These are phyloP conservation scores for Arabidopsis suecica DNA, from an alignment of 345 rosid species.

Conservation along the genomic window DNA sequence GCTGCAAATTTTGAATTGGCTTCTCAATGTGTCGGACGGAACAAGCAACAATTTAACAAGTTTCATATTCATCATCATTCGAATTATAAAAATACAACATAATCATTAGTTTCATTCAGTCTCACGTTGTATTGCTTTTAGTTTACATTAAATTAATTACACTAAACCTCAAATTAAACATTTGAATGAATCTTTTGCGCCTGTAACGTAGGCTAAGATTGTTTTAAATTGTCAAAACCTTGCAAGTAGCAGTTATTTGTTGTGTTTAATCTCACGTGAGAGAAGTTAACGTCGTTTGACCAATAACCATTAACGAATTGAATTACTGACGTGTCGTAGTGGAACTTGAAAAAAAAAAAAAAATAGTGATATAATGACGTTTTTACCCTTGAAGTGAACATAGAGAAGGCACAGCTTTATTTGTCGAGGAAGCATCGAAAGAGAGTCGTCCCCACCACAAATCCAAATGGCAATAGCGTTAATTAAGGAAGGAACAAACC, in stretches of 20 bases:
- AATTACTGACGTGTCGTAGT: conserved; percentile 15
- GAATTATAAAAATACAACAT: conserved; percentile 3
- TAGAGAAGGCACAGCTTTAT: background rate
- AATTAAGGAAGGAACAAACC: conserved; percentile 45
- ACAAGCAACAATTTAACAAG: conserved; percentile 31
- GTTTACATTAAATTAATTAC: background rate
- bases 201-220: conserved; percentile 10
- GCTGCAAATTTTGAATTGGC: conserved; percentile 43
- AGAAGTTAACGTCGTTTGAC: conserved; percentile 39
- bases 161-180: conserved; percentile 16
- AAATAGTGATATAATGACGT: background rate
- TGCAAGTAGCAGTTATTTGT: conserved; percentile 12
- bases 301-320: background rate
- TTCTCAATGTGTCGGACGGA: conserved; percentile 42
- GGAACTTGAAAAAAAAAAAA: background rate
- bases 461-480: conserved; percentile 45
- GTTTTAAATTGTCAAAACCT: conserved; percentile 19
- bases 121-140: conserved; percentile 34
- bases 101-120: conserved; percentile 26
- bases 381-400: background rate
- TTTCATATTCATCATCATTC: conserved; percentile 41
- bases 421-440: conserved; percentile 10
- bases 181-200: conserved; percentile 32
- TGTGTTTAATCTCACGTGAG: conserved; percentile 19
- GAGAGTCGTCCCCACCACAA: conserved; percentile 40